phyloP scores from a whole-genome alignment of 306 rosid species.

The Canavalia ensiformis region DNA sequence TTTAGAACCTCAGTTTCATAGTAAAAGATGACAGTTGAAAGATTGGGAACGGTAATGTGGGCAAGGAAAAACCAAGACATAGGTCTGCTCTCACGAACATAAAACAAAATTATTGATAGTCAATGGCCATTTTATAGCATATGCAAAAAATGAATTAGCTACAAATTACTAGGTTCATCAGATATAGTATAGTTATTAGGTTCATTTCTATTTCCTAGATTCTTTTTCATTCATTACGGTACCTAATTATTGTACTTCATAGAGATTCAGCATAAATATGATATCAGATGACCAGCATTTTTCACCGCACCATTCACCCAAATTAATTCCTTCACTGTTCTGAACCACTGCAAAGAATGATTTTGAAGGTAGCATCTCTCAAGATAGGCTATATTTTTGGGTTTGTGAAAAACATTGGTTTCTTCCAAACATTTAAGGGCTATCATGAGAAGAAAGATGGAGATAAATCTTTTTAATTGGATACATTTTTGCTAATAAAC shows the following conservation, averaged over 20 bases:
- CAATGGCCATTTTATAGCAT: slow-evolving; percentile 35
- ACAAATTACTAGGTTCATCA: not conserved
- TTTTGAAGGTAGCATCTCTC: slow-evolving; percentile 4
- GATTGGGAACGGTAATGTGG: slow-evolving; percentile 71
- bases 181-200: not conserved
- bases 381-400: slow-evolving; percentile 16
- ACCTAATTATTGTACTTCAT: not conserved
- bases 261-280: not conserved
- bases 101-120: slow-evolving; percentile 45
- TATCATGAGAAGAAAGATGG: slow-evolving; percentile 28
- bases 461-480: not conserved
- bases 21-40: slow-evolving; percentile 81
- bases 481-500: not conserved
- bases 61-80: slow-evolving; percentile 95
- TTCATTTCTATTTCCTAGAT: not conserved
- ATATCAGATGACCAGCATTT: not conserved
- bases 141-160: slow-evolving; percentile 13
- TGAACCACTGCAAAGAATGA: slow-evolving; percentile 4
- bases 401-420: not conserved
- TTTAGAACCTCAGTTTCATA: slow-evolving; percentile 77
- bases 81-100: slow-evolving; percentile 65
- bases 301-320: not conserved
- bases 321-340: not conserved
- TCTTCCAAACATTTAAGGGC: slow-evolving; percentile 1
- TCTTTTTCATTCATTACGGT: not conserved